Base-by-base conservation (phyloP, 768 basidiomycete genomes). In the Boletus rufocinnamomeus region DNA sequence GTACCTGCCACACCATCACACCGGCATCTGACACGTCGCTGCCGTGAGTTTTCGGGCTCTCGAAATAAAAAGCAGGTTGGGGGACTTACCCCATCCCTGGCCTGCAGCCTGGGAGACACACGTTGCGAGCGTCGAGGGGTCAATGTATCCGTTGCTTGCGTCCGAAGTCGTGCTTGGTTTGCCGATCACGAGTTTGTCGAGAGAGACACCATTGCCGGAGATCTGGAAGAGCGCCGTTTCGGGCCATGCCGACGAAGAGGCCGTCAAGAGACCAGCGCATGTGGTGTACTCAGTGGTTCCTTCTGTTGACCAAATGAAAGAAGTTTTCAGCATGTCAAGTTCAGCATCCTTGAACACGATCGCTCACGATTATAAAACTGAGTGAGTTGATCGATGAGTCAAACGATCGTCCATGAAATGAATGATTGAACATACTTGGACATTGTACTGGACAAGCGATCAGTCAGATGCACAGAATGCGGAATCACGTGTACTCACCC, bases 71-170 rank as follows among this genome's bases (percentile, higher is more conserved):
- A 25, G 25, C 25, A 46, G 16, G 27, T 27, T 28, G 6, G 43
- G 17, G 9, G 28, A 75, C 86, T 73, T 59, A 86, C 85, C 80
- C 89, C 89, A 91, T 30, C 87, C 89, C 57, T 79, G 57, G n/a
- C 62, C 65, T 62, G 84, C 81, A 0, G 86, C 90, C 69, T 85
- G 75, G 19, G 77, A 63, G 32, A 91, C 74, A 66, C 91, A 92
- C 3, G 72, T 69, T 0, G 84, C 80, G 21, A 92, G 76, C 17
- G 80, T 81, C 2, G 78, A 70, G 2, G 86, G 77, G 35, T 73
- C 75, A 63, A 92, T 85, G 72, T 81, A 90, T 8, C 87, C 80
- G 35, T 76, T 82, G 50, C 51, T 75, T 1, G 82, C 81, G 28
- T 80, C 79, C 4, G 64, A 66, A 1, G 68, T 35, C 27, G 70